Base-by-base conservation (phyloP, 192 early-diverging fungal species). In the Entomortierella parvispora region DNA sequence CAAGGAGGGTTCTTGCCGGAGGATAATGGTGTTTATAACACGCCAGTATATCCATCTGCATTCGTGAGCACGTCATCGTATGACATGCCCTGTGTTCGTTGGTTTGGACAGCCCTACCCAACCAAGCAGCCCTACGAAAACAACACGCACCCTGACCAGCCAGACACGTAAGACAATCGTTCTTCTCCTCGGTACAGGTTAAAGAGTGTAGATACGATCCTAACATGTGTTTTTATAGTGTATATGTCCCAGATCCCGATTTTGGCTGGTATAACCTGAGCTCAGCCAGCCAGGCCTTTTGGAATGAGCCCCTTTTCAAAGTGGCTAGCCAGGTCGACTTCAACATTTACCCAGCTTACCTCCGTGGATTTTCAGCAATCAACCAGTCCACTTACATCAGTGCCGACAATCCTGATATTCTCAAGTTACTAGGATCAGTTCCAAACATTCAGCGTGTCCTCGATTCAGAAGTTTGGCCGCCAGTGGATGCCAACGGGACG, bases 81-180 rank as follows among this genome's bases (percentile, higher is more conserved):
- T 2, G 12, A 26, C n/a, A 4, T 7, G 11, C 33, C 50, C 9
- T 64, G 62, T 44, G 62, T 64, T 12, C 50, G 62, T 25, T 64
- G 62, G 62, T 64, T 64, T 14, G 62, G 62, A 17, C 33, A 53
- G 14, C 26, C 62, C 1, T 64, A 54, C 26, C 62, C 62, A 10
- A 52, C 33, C 22, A 64, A 50, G 37, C 20, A 20, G 9, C 62
- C 50, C 2, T 54, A 53, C 6, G 33, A 64, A 50, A 64, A 64
- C 18, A 29, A 29, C 0, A 62, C 60, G 1, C 18, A 48, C 31
- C 7, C 22, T 8, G 47, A 1, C 0, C 4, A 29, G 18, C 59
- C 46, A 10, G 60, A 62, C 17, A 22, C 60, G 60, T 62, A 62
- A 10, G 59, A 32, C 29, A 31, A 49, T 7, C n/a, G 0, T 49